Evolutionary conservation across 805 yeast genomes (phyloP).

Genomic region (Torulaspora microellipsoides): DNA sequence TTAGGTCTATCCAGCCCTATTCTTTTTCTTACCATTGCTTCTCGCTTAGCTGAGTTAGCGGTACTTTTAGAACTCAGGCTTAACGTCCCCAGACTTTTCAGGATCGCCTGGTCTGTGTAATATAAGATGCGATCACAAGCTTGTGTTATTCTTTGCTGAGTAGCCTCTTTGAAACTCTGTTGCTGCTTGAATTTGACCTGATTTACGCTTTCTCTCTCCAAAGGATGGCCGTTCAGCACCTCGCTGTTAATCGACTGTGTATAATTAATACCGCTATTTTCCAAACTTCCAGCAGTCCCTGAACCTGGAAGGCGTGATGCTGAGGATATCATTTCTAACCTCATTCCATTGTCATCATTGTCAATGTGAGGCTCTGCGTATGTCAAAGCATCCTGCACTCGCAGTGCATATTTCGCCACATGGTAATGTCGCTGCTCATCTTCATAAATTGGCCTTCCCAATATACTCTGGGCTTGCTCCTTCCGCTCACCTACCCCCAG

Average conservation of each 20-base stretch:
- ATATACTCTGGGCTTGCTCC: slow-evolving; percentile 62
- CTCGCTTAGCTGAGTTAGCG: slow-evolving; percentile 18
- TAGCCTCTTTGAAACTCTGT: slow-evolving; percentile 19
- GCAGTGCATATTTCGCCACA: slow-evolving; percentile 29
- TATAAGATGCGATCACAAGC: slow-evolving; percentile 40
- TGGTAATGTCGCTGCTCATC: slow-evolving; percentile 45
- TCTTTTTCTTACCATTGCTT: slow-evolving; percentile 26
- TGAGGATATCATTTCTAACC: slow-evolving; percentile 1
- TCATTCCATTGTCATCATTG: slow-evolving; percentile 10
- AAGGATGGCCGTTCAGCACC: not conserved
- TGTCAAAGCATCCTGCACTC: slow-evolving; percentile 26
- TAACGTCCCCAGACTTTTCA: slow-evolving; percentile 55
- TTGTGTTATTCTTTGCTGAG: slow-evolving; percentile 21
- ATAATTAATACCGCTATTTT: not conserved
- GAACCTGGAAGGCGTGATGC: not conserved
- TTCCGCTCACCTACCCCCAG: slow-evolving; percentile 51
- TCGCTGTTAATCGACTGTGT: not conserved
- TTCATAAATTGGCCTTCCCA: slow-evolving; percentile 72
- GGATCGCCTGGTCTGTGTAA: slow-evolving; percentile 50
- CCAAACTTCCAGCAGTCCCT: not conserved
- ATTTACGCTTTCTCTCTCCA: slow-evolving; percentile 20
- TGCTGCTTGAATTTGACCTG: slow-evolving; percentile 18
- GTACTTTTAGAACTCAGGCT: slow-evolving; percentile 37
- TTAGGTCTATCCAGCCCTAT: slow-evolving; percentile 28
- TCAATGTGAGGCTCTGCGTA: slow-evolving; percentile 11